Conservation (phyloP, 441 rosid species). For the Populus hybrid region DNA sequence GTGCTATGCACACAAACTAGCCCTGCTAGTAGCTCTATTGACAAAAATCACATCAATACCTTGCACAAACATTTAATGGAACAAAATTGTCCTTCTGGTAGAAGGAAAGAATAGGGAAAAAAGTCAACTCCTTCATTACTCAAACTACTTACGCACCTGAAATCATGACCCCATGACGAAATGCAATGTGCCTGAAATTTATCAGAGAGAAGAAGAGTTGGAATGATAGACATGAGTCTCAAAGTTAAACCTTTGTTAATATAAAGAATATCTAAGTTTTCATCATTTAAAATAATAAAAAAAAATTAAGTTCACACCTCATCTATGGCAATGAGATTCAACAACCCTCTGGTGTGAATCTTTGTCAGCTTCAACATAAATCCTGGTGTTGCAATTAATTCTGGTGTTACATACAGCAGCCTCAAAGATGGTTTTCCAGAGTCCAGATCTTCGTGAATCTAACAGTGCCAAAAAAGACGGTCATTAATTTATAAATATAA, state of each 20-base stretch:
- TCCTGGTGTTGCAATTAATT: conserved; percentile 75
- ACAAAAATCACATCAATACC: neutral
- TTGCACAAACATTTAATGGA: neutral
- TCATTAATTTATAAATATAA: neutral
- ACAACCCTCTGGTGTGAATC: conserved; percentile 72
- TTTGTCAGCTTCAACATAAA: conserved; percentile 77
- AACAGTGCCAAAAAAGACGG: conserved; percentile 17
- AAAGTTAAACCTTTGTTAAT: neutral
- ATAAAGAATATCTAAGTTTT: neutral
- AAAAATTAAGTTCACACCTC: conserved; percentile 47
- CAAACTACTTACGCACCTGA: conserved; percentile 60
- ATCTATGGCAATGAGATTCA: conserved; percentile 88
- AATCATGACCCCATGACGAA: conserved; percentile 98
- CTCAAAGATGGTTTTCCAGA: conserved; percentile 78
- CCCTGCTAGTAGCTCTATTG: neutral
- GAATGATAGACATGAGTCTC: neutral
- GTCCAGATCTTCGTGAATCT: conserved; percentile 92
- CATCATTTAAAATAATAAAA: neutral
- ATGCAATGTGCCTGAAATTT: conserved; percentile 89
- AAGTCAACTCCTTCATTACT: conserved; percentile 7
- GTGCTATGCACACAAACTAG: neutral
- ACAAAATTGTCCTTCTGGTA: neutral
- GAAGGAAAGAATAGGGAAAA: neutral
- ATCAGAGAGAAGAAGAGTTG: conserved; percentile 12
- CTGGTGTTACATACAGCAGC: conserved; percentile 92